Conservation (phyloP, 306 rosid species). For the Medicago truncatula region MtrunA17r5.0-ANR NC_053048.1:32597501-32598000, state of each 20-base stretch:
- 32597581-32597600: neutral
- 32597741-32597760: slow-evolving; percentile 30
- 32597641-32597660: neutral
- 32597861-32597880: slow-evolving; percentile 87
- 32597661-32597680: neutral
- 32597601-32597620: neutral
- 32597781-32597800: slow-evolving; percentile 70
- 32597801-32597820: slow-evolving; percentile 54
- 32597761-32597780: slow-evolving; percentile 38
- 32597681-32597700: neutral
- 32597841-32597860: slow-evolving; percentile 77
- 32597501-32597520: neutral
- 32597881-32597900: slow-evolving; percentile 89
- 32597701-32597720: neutral
- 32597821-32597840: slow-evolving; percentile 88
- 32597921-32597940: slow-evolving; percentile 76
- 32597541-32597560: neutral
- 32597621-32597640: neutral
- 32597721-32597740: slow-evolving; percentile 17
- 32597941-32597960: slow-evolving; percentile 50
- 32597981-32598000: slow-evolving; percentile 77
- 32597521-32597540: neutral
- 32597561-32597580: neutral
- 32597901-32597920: slow-evolving; percentile 97
- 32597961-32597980: slow-evolving; percentile 67